Base-by-base conservation (phyloP, 2,329 filamentous ascomycete species). In the Pestalotiopsis sp. region DNA sequence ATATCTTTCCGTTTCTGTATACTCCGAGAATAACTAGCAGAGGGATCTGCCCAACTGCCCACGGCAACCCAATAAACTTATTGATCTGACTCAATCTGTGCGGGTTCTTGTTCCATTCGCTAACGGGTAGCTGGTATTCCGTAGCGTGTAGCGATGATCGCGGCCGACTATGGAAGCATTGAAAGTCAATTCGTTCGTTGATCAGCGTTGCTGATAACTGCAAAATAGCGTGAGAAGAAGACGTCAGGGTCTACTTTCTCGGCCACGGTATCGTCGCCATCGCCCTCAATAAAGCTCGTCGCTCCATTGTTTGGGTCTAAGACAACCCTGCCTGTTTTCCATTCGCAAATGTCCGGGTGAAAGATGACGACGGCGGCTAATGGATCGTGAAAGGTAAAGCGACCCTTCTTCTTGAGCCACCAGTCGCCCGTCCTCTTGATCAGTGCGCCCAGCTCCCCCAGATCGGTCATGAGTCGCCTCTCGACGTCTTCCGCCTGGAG, bases 311-410 rank as follows among this genome's bases (percentile, higher is more conserved):
- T 23, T 25, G 45, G 36, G 6, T 67, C 65, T 1, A 69, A 17
- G 7, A 5, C 23, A 12, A 69, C 27, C 25, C 49, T 65, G n/a
- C 68, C 68, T 12, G 20, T 23, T 23, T 38, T 36, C 68, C 68
- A 69, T 14, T 65, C 23, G 20, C 68, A 69, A n/a, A 69, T 23
- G 7, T 61, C 59, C 2, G 68, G 68, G 25, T 64, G 61, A 49
- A 69, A 69, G 20, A 69, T 66, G 63, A 65, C 49, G 36, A 65
- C 68, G 5, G 68, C 68, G 1, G 68, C 68, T 25, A 69, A 38
- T 9, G 68, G 68, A 49, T 69, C 68, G n/a, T 69, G 68, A 39
- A 67, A 69, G 6, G 65, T 67, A 25, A 67, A 63, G 49, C 60
- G 65, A 4, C 14, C 20, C 39, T 67, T 67, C 31, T 49, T 64